Evolutionary conservation across 2,329 filamentous ascomycete genomes (phyloP).

Genomic region (Stagonosporopsis tanaceti): DNA sequence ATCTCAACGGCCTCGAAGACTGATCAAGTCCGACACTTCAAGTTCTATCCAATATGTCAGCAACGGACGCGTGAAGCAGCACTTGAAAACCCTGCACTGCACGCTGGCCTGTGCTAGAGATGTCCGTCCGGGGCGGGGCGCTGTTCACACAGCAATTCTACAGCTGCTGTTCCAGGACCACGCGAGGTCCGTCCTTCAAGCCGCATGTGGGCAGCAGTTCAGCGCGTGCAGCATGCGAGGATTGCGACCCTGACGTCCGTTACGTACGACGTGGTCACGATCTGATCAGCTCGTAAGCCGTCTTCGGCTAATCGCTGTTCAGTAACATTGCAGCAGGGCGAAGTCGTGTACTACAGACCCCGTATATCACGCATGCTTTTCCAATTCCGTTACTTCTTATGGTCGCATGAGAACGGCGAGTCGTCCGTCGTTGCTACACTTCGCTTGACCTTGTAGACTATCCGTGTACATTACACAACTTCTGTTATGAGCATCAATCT

Average conservation of each 20-base stretch:
- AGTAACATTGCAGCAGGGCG: not conserved
- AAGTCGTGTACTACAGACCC: not conserved
- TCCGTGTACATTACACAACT: slow-evolving; percentile 31
- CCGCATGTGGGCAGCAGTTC: not conserved
- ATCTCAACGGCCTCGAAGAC: not conserved
- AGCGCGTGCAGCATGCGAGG: not conserved
- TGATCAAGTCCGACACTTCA: too few species aligned
- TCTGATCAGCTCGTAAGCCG: not conserved
- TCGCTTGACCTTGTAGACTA: slow-evolving; percentile 17
- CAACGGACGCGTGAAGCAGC: not conserved
- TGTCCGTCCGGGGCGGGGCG: too few species aligned
- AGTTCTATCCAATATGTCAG: not conserved
- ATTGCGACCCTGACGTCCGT: not conserved
- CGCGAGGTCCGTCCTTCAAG: not conserved
- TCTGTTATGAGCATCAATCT: slow-evolving; percentile 46
- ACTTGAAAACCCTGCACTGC: not conserved
- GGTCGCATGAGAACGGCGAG: slow-evolving; percentile 1
- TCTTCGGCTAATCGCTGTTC: not conserved
- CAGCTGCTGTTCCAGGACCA: not conserved
- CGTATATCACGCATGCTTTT: not conserved
- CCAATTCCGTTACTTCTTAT: not conserved
- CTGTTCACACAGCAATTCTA: not conserved
- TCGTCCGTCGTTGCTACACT: not conserved
- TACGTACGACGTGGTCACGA: not conserved
- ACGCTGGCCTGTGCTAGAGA: not conserved